A percentile compares a stretch with the other conserved stretches of the same genome.
These are phyloP conservation scores for Sugiyamaella smithiae DNA, from an alignment of 805 yeast species.

Conservation along the genomic window DNA sequence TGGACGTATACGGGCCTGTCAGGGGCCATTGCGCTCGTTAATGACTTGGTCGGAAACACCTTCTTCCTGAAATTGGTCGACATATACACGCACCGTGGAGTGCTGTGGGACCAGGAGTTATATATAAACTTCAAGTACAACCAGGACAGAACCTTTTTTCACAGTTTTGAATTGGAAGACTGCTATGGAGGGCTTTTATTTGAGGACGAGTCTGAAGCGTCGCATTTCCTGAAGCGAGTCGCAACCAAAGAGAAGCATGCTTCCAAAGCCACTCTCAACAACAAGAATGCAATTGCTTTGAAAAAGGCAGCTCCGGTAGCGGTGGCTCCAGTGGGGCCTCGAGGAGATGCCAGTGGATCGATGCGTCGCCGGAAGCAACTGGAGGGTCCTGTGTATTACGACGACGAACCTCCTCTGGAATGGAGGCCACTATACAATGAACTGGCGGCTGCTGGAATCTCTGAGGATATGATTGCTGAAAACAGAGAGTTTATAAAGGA, in stretches of 20 bases:
- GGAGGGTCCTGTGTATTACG: conserved; percentile 54
- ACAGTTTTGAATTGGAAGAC: conserved; percentile 89
- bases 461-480: conserved; percentile 87
- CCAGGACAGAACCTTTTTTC: conserved; percentile 94
- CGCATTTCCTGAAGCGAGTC: conserved; percentile 79
- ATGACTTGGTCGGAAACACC: conserved; percentile 92
- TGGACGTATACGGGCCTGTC: conserved; percentile 89
- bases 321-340: conserved; percentile 48
- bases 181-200: conserved; percentile 83
- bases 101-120: conserved; percentile 95
- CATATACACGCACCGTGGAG: conserved; percentile 69
- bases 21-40: conserved; percentile 85
- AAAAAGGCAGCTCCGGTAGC: conserved; percentile 46
- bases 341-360: conserved; percentile 52
- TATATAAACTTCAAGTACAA: conserved; percentile 84
- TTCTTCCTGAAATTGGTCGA: conserved; percentile 89
- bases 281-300: conserved; percentile 83
- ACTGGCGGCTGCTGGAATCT: conserved; percentile 71
- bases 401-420: conserved; percentile 77
- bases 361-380: conserved; percentile 32
- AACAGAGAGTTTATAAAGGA: conserved; percentile 79
- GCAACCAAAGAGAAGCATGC: conserved; percentile 75
- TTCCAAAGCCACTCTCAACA: conserved; percentile 77
- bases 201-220: conserved; percentile 85
- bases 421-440: conserved; percentile 76